phyloP scores from a whole-genome alignment of 176 grass and related monocot genomes.

The Puya raimondii region DNA sequence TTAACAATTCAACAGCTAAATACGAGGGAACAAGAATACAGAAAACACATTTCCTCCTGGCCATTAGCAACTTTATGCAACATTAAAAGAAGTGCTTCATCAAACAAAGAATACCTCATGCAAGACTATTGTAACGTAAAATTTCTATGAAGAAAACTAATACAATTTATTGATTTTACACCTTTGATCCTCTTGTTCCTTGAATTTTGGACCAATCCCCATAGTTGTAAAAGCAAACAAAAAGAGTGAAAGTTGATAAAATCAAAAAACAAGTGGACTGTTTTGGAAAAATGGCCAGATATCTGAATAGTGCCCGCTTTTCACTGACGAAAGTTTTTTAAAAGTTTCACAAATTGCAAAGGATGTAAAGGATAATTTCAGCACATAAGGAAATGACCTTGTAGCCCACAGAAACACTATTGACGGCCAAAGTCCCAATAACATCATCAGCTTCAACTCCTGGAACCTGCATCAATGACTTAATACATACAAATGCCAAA shows the following conservation, averaged over 20 bases:
- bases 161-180: no score
- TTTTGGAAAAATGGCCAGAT: no score
- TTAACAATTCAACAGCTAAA: neutral
- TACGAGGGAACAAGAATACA: neutral
- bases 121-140: no score
- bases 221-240: no score
- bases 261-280: no score
- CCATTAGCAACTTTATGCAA: neutral
- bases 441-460: conserved; percentile 99
- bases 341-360: neutral
- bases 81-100: no score
- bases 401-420: conserved; percentile 75
- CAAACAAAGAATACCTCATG: no score
- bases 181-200: no score
- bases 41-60: neutral
- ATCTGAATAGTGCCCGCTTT: neutral
- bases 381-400: conserved; percentile 36
- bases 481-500: conserved; percentile 19
- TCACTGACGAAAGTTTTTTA: neutral
- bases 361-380: conserved; percentile 7
- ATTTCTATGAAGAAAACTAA: no score
- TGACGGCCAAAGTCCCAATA: conserved; percentile 87
- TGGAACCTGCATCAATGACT: conserved; percentile 73
- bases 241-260: no score
- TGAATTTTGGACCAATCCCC: no score